Conservation (phyloP, 352 stramenopile species). For the Thraustochytrium sp. region DNA sequence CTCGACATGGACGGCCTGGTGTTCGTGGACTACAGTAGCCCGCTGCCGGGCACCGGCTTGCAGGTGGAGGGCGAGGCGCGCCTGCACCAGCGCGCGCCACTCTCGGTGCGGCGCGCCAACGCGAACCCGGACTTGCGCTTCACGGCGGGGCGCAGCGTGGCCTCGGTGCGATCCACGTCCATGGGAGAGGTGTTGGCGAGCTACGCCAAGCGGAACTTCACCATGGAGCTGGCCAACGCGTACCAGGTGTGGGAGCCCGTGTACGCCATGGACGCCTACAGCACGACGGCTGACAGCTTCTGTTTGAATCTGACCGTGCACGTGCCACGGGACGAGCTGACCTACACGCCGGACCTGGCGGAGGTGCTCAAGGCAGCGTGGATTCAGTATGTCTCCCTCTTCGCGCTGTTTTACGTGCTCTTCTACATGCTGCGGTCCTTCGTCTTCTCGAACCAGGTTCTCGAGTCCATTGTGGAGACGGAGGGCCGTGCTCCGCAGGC, state of each 20-base stretch:
- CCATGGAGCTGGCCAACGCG: conserved; percentile 21
- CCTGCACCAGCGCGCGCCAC: conserved; percentile 55
- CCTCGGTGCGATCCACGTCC: neutral
- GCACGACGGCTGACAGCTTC: neutral
- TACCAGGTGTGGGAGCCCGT: conserved; percentile 43
- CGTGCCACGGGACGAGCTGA: conserved; percentile 8
- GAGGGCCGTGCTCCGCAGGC: neutral
- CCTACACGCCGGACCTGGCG: conserved; percentile 16
- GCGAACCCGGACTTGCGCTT: neutral
- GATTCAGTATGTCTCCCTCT: conserved; percentile 27
- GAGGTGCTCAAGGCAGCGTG: conserved; percentile 38
- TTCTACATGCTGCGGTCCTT: neutral
- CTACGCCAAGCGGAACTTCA: conserved; percentile 46
- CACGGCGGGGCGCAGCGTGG: neutral
- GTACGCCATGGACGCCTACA: neutral
- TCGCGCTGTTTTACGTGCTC: conserved; percentile 2
- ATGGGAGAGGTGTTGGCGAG: conserved; percentile 29
- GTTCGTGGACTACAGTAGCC: conserved; percentile 53
- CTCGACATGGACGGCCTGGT: conserved; percentile 65
- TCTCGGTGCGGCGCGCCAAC: conserved; percentile 57
- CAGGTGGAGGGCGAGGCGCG: conserved; percentile 62
- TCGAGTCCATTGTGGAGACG: conserved; percentile 4
- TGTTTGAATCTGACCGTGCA: conserved; percentile 24
- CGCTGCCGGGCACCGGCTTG: conserved; percentile 53
- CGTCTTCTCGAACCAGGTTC: conserved; percentile 24